Percentiles rank a stretch among this genome's conserved stretches.
Conservation (phyloP, 2,329 filamentous ascomycete species). For the Diplocarpon mali region DNA sequence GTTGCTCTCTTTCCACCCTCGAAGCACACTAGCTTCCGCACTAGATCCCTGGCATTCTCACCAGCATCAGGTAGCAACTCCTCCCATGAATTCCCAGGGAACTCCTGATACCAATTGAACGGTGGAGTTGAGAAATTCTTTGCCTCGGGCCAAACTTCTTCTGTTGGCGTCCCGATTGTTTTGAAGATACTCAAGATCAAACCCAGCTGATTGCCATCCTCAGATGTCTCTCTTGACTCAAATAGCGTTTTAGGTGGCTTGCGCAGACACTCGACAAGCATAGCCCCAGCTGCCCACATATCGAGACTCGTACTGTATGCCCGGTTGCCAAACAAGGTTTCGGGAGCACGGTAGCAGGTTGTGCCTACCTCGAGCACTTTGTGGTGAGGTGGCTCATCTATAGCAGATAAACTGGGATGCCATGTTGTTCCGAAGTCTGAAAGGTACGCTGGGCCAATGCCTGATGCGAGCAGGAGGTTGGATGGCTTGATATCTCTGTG, state of each 20-base stretch:
- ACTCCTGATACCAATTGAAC: conserved; percentile 81
- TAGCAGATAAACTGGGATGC: conserved; percentile 43
- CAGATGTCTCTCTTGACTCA: conserved; percentile 58
- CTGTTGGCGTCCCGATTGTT: conserved; percentile 75
- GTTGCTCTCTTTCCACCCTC: conserved; percentile 56
- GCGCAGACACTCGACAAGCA: conserved; percentile 64
- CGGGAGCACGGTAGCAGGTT: conserved; percentile 80
- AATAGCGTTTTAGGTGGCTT: conserved; percentile 56
- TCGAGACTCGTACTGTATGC: conserved; percentile 65
- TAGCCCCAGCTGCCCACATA: conserved; percentile 79
- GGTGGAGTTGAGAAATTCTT: conserved; percentile 57
- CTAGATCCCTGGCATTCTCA: conserved; percentile 49
- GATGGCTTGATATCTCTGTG: conserved; percentile 93
- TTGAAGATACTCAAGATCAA: conserved; percentile 89
- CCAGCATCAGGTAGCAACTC: conserved; percentile 54
- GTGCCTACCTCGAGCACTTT: conserved; percentile 94
- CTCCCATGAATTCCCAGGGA: conserved; percentile 57
- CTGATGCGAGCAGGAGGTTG: conserved; percentile 63
- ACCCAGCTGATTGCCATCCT: conserved; percentile 83
- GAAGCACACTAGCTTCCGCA: conserved; percentile 59
- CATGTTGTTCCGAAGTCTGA: conserved; percentile 91
- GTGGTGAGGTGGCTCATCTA: conserved; percentile 48
- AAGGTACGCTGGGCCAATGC: conserved; percentile 62
- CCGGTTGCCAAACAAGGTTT: conserved; percentile 76
- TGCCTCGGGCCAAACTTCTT: conserved; percentile 76